Base-by-base conservation (phyloP, 345 rosid genomes). In the Capsella bursapastoris region DNA sequence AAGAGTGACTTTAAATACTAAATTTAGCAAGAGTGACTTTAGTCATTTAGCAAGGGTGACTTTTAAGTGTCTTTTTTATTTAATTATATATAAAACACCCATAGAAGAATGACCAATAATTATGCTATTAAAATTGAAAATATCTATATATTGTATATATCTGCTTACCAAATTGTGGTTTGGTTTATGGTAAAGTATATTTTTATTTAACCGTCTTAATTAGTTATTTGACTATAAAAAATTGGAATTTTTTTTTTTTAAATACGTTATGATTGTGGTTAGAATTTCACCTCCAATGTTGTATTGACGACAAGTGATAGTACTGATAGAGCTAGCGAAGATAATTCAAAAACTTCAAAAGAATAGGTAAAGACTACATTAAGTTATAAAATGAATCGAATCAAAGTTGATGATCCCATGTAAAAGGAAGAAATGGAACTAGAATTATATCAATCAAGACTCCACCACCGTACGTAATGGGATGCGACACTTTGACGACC, bases 401-500 rank as follows among this genome's bases (percentile, higher is more conserved):
- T 50, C 55, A 50, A 18, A 18, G 12, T 8, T 50, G 28, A 50
- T 50, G 6, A 27, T n/a, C 7, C 8, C 9, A 31, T 11, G 14
- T 53, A 28, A 28, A 53, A 34, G 27, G 15, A 27, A 25, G 57
- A 52, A 1, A 55, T 29, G 59, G 37, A 55, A 34, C 37, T 29
- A 29, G 10, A 28, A 12, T 12, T 27, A 53, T 53, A 52, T 27
- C 12, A 29, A 16, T 28, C 35, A 55, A 18, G 7, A 28, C 65
- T 18, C 65, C 65, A 22, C 11, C 49, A 38, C 43, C 37, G 37
- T 34, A 34, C 49, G 6, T 60, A 40, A 38, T 41, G 16, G 64
- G 64, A 41, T 18, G 48, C 64, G 32, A 60, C 65, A 60, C 16
- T 38, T 60, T 38, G 15, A 45, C 1, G 37, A 22, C 37, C 37